A percentile compares a stretch with the other conserved stretches of the same genome.
These are phyloP conservation scores for Stemphylium lycopersici DNA, from an alignment of 2,329 filamentous ascomycete species.

Conservation along the genomic window DNA sequence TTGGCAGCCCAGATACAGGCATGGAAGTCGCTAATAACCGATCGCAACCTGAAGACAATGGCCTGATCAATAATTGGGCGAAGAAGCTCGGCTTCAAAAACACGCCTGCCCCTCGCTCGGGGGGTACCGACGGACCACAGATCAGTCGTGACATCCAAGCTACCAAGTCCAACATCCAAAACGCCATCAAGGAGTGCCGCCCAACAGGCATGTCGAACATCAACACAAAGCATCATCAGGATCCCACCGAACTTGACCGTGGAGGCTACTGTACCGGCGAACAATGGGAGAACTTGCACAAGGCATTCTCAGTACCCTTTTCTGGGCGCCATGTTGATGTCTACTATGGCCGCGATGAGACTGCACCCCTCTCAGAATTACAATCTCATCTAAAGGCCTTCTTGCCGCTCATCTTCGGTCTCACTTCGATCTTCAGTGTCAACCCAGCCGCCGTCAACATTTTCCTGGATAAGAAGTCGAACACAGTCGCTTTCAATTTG, in stretches of 20 bases:
- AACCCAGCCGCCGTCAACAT: slow-evolving; percentile 75
- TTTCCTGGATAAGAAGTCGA: slow-evolving; percentile 79
- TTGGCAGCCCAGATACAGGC: slow-evolving; percentile 43
- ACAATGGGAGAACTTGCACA: slow-evolving; percentile 47
- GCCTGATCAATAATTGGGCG: slow-evolving; percentile 45
- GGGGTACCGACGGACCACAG: slow-evolving; percentile 40
- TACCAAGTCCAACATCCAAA: slow-evolving; percentile 45
- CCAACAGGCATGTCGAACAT: slow-evolving; percentile 42
- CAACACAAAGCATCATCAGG: slow-evolving; percentile 44
- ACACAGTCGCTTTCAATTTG: slow-evolving; percentile 91
- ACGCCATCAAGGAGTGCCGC: slow-evolving; percentile 46
- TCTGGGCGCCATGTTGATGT: slow-evolving; percentile 43
- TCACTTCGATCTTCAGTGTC: slow-evolving; percentile 66
- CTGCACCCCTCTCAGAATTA: slow-evolving; percentile 34
- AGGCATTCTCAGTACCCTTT: slow-evolving; percentile 45
- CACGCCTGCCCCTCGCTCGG: slow-evolving; percentile 17
- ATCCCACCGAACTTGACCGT: slow-evolving; percentile 46
- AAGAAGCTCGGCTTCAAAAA: slow-evolving; percentile 48
- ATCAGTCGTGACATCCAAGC: slow-evolving; percentile 44
- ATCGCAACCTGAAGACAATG: slow-evolving; percentile 29
- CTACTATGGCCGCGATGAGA: slow-evolving; percentile 43
- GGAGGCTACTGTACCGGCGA: slow-evolving; percentile 48
- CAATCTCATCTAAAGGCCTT: slow-evolving; percentile 36
- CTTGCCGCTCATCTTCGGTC: slow-evolving; percentile 42
- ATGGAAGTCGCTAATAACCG: slow-evolving; percentile 37